Conservation (phyloP, 2,329 filamentous ascomycete species). For the Epichloe gansuensis region DNA sequence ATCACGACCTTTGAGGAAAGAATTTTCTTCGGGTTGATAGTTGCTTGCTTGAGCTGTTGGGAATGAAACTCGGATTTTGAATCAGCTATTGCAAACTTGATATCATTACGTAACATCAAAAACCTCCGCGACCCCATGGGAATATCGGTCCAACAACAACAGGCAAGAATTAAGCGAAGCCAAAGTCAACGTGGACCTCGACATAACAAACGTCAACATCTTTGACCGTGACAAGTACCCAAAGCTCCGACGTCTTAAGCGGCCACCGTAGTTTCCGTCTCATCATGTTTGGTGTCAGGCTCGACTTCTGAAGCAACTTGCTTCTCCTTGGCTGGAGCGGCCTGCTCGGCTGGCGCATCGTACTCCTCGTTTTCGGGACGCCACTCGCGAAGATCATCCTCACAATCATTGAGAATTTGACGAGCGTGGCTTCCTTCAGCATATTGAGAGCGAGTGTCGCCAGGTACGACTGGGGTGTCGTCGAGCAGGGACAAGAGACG, state of each 20-base stretch:
- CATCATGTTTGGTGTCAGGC: not conserved
- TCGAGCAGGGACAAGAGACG: constrained; percentile 77
- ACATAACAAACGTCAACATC: not conserved
- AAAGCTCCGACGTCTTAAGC: not conserved
- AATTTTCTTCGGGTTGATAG: too few relatives aligned
- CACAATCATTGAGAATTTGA: constrained; percentile 83
- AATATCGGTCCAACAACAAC: not conserved
- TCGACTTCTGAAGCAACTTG: constrained; percentile 5
- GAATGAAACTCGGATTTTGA: not conserved
- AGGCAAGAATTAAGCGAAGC: not conserved
- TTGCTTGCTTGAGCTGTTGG: not conserved
- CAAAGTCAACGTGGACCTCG: not conserved
- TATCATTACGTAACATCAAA: not conserved
- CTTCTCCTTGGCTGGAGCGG: constrained; percentile 16
- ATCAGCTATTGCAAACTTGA: constrained; percentile 1
- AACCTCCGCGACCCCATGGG: not conserved
- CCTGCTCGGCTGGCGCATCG: constrained; percentile 13
- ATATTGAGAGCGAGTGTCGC: constrained; percentile 63
- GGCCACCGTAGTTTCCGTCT: not conserved
- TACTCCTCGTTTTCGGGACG: constrained; percentile 30
- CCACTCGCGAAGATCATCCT: constrained; percentile 78
- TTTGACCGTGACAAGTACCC: not conserved
- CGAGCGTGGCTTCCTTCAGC: constrained; percentile 54
- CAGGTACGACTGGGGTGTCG: constrained; percentile 79
- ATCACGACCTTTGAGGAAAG: not conserved